These are phyloP conservation scores for Trichoderma erinaceum DNA, from an alignment of 495 filamentous ascomycete species.

Conservation along the genomic window DNA sequence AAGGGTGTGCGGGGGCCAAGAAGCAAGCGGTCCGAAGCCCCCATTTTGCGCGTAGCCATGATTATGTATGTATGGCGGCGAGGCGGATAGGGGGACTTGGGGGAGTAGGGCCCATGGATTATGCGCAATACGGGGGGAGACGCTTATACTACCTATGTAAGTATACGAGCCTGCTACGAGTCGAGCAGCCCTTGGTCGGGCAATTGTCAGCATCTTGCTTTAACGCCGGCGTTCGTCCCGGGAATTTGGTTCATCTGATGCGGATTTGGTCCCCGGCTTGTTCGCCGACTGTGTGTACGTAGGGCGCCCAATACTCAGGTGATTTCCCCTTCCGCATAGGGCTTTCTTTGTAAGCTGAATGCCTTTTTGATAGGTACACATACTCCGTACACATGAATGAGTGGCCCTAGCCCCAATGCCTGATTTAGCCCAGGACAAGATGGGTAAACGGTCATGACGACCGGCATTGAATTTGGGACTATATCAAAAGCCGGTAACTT, in stretches of 20 bases:
- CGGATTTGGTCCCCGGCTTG: neutral
- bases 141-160: neutral
- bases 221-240: conserved; percentile 2
- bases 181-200: neutral
- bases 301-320: neutral
- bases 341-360: neutral
- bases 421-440: neutral
- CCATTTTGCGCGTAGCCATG: neutral
- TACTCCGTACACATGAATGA: neutral
- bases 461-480: neutral
- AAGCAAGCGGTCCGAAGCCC: neutral
- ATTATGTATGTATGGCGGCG: neutral
- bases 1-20: neutral
- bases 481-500: too few species aligned
- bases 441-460: neutral
- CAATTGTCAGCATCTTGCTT: conserved; percentile 13
- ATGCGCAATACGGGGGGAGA: neutral
- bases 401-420: neutral
- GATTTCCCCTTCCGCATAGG: neutral
- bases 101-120: neutral
- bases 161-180: neutral
- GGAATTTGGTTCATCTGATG: conserved; percentile 1
- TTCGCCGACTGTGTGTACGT: neutral
- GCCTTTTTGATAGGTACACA: neutral
- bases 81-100: neutral